Base-by-base conservation (phyloP, 805 yeast species). In the Saccharomycopsis olivae region DNA sequence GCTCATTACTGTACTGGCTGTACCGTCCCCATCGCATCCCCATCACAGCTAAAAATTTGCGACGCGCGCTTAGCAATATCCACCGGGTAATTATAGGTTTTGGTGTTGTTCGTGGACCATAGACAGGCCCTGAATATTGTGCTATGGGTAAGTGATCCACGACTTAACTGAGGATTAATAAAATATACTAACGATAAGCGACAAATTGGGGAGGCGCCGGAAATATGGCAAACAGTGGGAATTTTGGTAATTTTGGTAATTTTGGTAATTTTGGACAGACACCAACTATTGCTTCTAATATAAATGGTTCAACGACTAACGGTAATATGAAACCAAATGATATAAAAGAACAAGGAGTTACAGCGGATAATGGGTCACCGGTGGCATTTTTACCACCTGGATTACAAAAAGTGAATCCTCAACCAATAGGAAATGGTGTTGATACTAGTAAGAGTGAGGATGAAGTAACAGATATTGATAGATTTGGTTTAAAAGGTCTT, bases 401-500 rank as follows among this genome's bases (percentile, higher is more conserved):
- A 11, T 30, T 41, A 21, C 36, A 38, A 16, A 33, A 28, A 29
- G n/a, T 13, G 30, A 10, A 28, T 8, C 30, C 10, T 5, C 38
- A 29, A 24, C 19, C n/a, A 13, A 9, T 33, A 33, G 19, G 36
- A 36, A n/a, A 43, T 33, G 15, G 18, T 10, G 31, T 33, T 36
- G 30, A 33, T 33, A 36, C 40, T 27, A 36, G 17, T 30, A 16
- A 15, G 3, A 15, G 28, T 13, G 17, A 40, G 5, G 41, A 39
- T 14, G 50, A 45, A 14, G 46, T 51, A 35, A 53, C 56, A 4
- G 80, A 73, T 21, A 65, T 74, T 60, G 79, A 72, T 41, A 69
- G 64, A 51, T 85, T 66, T 56, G 94, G 94, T 1, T 57, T 86
- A 40, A 67, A 69, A 41, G 88, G 87, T 0, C 59, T 85, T 29